These are phyloP conservation scores for Myriosclerotinia scirpicola DNA, from an alignment of 2,329 filamentous ascomycete species.

Conservation along the genomic window DNA sequence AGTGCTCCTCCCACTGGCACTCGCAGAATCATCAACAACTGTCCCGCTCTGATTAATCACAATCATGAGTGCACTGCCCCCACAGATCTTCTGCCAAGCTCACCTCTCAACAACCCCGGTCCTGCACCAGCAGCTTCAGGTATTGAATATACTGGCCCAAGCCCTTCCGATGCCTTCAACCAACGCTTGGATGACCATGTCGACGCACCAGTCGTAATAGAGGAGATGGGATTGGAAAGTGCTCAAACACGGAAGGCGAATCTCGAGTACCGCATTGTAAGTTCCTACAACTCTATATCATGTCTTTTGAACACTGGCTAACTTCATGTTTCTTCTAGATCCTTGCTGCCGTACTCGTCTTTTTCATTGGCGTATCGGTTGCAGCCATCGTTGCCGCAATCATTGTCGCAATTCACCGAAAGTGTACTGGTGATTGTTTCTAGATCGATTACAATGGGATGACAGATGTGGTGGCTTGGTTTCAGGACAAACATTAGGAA, in stretches of 20 bases:
- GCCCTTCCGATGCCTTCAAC: neutral
- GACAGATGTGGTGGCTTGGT: neutral
- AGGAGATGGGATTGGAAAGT: neutral
- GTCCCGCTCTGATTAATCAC: neutral
- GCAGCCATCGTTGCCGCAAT: conserved; percentile 1
- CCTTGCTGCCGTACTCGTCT: neutral
- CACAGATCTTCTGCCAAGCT: neutral
- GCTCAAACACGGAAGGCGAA: neutral
- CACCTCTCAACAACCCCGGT: neutral
- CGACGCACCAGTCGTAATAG: neutral
- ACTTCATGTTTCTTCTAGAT: neutral
- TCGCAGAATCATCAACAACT: neutral
- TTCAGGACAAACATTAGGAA: neutral
- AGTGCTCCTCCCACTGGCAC: neutral
- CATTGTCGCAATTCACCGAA: neutral
- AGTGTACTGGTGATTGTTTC: neutral
- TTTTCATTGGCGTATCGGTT: neutral
- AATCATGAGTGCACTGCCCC: neutral
- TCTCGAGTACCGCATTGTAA: neutral
- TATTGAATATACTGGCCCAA: neutral
- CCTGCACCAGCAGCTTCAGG: neutral
- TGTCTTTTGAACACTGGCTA: neutral
- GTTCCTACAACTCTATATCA: neutral
- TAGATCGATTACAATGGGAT: neutral
- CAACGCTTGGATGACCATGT: neutral